Evolutionary conservation across 2,329 filamentous ascomycete species (phyloP).

Genomic region (Trichoderma brevicompactum): DNA sequence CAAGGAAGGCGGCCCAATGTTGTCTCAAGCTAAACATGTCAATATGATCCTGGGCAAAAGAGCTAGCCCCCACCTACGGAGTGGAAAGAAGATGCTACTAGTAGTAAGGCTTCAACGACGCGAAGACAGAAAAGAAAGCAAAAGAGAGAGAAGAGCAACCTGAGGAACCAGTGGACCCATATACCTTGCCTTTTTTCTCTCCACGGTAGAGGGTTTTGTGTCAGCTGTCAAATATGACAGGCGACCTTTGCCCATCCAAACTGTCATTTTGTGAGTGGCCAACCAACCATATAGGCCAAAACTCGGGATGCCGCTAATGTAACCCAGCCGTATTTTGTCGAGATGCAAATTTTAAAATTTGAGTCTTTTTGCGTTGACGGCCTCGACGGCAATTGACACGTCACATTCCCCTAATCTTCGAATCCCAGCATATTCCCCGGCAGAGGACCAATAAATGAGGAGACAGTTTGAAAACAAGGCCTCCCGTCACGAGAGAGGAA

Average conservation of each 20-base stretch:
- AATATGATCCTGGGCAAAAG: neutral
- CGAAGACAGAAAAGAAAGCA: neutral
- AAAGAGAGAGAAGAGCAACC: neutral
- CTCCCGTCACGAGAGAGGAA: neutral
- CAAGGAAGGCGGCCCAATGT: neutral
- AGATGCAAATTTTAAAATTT: slow-evolving; percentile 23
- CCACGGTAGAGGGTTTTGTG: neutral
- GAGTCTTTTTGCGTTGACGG: slow-evolving; percentile 3
- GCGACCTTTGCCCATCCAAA: neutral
- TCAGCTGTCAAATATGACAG: slow-evolving; percentile 23
- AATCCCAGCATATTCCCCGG: slow-evolving; percentile 9
- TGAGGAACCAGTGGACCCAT: neutral
- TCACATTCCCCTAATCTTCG: slow-evolving; percentile 21
- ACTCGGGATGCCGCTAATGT: slow-evolving; percentile 1
- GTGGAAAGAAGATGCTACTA: neutral
- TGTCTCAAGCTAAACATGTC: neutral
- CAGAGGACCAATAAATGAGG: slow-evolving; percentile 4
- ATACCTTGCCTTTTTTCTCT: neutral
- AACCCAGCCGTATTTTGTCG: slow-evolving; percentile 13
- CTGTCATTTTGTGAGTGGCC: no score
- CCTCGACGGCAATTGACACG: slow-evolving; percentile 15
- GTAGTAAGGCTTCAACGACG: neutral
- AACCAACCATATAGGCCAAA: neutral
- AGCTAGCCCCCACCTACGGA: slow-evolving; percentile 4
- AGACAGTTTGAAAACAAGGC: neutral